Evolutionary conservation across 2,329 filamentous ascomycete genomes (phyloP), one percentile per base, ranked within the genome.

Genomic region (Colletotrichum neosansevieriae): DNA sequence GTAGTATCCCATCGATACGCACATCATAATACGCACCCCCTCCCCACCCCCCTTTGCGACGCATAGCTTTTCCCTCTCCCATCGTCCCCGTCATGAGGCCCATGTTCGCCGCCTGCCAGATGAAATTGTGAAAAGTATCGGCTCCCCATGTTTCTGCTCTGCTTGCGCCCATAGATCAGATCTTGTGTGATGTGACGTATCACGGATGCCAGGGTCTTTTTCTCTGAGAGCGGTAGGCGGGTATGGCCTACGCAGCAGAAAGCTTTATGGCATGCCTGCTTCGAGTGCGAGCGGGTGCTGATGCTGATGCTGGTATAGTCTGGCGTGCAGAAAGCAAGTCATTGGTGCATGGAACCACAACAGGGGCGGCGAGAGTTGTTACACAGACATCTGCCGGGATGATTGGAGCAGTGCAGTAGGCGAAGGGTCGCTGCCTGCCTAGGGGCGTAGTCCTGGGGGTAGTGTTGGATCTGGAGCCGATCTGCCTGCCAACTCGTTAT

Each of bases 141-240:
- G 75, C 74, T 76, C 75, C 73, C 74, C 76, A 75, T 75, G 75
- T 70, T 71, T 69, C 71, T 74, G 47, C 54, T 59, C 56, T 59
- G 49, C 34, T 49, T 68, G 59, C 73, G 73, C 74, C 73, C 72
- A 75, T 70, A 75, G 74, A 75, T 72, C 74, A 83, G 83, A 85
- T 85, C 83, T 84, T 82, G 84, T 85, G 78, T 74, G 76, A 85
- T 80, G 80, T 84, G 82, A 84, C 79, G 79, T 73, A 77, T 83
- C 79, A 80, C 76, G 73, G 72, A 74, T 72, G 53, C 70, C 72
- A 74, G 71, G 73, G 66, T 69, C 69, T 47, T 50, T 6, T 24
- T 45, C 29, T 62, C 59, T 32, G 12, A 49, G 47, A 45, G 40
- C 40, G 49, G 40, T 47, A 42, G 65, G 47, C 54, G 40, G 51